Base-by-base conservation (phyloP, 2,329 filamentous ascomycete genomes). In the Apiospora hydei region DNA sequence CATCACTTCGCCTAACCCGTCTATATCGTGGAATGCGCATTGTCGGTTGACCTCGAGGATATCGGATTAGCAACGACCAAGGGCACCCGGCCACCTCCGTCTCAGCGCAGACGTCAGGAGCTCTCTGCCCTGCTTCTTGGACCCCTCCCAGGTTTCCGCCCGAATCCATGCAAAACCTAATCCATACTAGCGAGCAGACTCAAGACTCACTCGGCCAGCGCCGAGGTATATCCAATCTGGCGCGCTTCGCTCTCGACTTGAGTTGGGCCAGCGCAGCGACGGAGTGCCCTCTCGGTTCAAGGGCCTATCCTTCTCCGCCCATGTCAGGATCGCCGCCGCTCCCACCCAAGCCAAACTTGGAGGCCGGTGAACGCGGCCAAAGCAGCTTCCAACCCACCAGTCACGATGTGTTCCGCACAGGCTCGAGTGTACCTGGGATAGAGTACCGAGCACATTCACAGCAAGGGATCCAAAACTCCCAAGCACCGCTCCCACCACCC, bases 221-320 rank as follows among this genome's bases (percentile, higher is more conserved):
- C 84, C 88, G 88, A 85, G 86, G 87, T 79, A 84, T 85, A 81
- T 85, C 85, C 81, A 85, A 88, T 77, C 83, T 87, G 82, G 85
- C 86, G 80, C 85, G 84, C 79, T 87, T 87, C 80, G 84, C 84
- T 82, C 85, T 89, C 78, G 88, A 88, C 84, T 83, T 85, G 84
- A 85, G 84, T 82, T 86, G 88, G 86, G 84, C 83, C 79, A 85
- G 85, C 87, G 84, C 83, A 85, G 84, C 86, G 85, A 86, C 84
- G 80, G 85, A 85, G 82, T 84, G 83, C 81, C 81, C 84, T 85
- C 85, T 86, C 84, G 86, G 85, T 79, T 84, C 84, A 80, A 85
- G 85, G 86, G 88, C 88, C 81, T 92, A 92, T 84, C 90, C 90
- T 81, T 92, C 91, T 87, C 90, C 91, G 85, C 91, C 91, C 87